phyloP scores from a whole-genome alignment of 164 flowering plant genomes.

The Vitis rotundifolia region DNA sequence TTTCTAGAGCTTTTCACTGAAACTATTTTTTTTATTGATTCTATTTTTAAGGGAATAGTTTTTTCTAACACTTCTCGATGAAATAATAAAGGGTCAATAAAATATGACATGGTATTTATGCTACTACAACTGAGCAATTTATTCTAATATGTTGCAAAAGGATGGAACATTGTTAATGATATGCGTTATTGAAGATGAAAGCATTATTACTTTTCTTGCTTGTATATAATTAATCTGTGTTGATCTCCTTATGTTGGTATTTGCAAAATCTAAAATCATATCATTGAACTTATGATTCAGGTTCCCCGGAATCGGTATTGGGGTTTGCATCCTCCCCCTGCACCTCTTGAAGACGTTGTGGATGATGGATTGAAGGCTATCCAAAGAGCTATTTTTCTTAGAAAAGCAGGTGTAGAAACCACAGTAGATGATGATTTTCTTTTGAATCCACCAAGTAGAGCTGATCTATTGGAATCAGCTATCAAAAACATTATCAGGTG shows the following conservation, averaged over 20 bases:
- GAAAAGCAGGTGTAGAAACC: constrained; percentile 93
- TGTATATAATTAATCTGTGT: background rate
- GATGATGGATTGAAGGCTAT: constrained; percentile 87
- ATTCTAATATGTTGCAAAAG: too few relatives aligned
- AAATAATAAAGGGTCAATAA: too few relatives aligned
- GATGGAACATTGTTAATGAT: too few relatives aligned
- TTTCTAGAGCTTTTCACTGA: too few relatives aligned
- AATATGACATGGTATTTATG: too few relatives aligned
- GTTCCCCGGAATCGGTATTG: constrained; percentile 96
- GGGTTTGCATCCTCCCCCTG: constrained; percentile 99
- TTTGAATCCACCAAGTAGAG: constrained; percentile 71
- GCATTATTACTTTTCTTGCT: background rate
- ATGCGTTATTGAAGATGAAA: background rate
- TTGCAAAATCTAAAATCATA: background rate
- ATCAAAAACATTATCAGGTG: constrained; percentile 83
- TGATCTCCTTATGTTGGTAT: background rate
- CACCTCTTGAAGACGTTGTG: constrained; percentile 86
- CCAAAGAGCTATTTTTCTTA: constrained; percentile 87
- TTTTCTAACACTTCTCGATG: too few relatives aligned
- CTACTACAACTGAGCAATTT: too few relatives aligned
- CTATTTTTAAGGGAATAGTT: too few relatives aligned
- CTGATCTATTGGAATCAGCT: constrained; percentile 81
- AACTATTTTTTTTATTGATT: too few relatives aligned
- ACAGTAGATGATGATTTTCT: constrained; percentile 66
- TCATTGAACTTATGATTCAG: constrained; percentile 33